Percentiles rank a stretch among this genome's conserved stretches.
Evolutionary conservation across 495 filamentous ascomycete genomes (phyloP).

Genomic region (Annulohypoxylon moriforme): DNA sequence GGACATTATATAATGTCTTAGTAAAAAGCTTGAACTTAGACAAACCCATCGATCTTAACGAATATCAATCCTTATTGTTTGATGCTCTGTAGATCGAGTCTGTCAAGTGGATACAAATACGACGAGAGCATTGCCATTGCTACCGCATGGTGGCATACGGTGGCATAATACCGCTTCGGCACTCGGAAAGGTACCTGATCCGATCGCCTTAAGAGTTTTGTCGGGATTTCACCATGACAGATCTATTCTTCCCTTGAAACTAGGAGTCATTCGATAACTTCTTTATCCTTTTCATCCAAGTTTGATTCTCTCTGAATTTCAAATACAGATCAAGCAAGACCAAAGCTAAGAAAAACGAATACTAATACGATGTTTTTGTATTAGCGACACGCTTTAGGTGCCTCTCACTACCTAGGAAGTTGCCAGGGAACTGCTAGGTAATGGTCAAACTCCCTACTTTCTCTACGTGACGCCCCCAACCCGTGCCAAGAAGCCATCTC

Average conservation of each 20-base stretch:
- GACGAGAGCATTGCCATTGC: conserved; percentile 6
- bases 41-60: neutral
- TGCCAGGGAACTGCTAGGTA: neutral
- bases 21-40: neutral
- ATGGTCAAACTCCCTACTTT: conserved; percentile 1
- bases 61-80: conserved; percentile 38
- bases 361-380: neutral
- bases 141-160: conserved; percentile 15
- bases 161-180: conserved; percentile 29
- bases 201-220: conserved; percentile 16
- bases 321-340: neutral
- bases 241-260: conserved; percentile 28
- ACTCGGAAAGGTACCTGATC: conserved; percentile 29
- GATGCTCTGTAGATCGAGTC: conserved; percentile 45
- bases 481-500: neutral
- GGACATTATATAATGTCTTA: conserved; percentile 11
- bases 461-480: neutral
- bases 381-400: neutral
- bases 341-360: neutral
- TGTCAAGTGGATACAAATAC: conserved; percentile 25
- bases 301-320: conserved; percentile 4
- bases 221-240: conserved; percentile 15
- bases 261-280: conserved; percentile 11
- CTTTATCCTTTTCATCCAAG: neutral
- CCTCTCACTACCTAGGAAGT: neutral